Conservation (phyloP, 1,284 basidiomycete species). For the Cronartium quercuum region DNA sequence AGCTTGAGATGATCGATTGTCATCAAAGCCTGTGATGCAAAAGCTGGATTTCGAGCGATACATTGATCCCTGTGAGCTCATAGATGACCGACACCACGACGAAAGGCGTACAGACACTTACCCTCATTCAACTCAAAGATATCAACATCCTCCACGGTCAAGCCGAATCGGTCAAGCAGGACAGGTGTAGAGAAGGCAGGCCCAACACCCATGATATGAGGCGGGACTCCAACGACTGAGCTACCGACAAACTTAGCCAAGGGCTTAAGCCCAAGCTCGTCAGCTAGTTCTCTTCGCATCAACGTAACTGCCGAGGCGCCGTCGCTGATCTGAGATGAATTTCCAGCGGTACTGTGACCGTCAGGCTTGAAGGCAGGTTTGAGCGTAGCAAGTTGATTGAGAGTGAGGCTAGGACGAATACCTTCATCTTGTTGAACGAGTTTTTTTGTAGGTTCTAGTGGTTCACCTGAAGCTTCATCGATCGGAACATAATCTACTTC, state of each 20-base stretch:
- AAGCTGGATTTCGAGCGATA: constrained; percentile 40
- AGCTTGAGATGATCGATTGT: constrained; percentile 44
- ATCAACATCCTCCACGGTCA: constrained; percentile 45
- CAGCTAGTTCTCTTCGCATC: constrained; percentile 45
- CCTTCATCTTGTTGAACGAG: constrained; percentile 45
- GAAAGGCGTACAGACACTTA: neutral
- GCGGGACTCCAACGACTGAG: constrained; percentile 46
- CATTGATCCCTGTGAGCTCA: neutral
- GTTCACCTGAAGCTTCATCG: constrained; percentile 45
- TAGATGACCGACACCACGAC: neutral
- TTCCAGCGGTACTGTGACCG: constrained; percentile 46
- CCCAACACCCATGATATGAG: constrained; percentile 48
- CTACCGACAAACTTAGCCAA: constrained; percentile 47
- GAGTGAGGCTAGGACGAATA: constrained; percentile 39
- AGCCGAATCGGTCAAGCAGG: constrained; percentile 44
- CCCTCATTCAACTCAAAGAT: constrained; percentile 49
- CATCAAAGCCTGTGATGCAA: constrained; percentile 48
- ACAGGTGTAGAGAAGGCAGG: constrained; percentile 46
- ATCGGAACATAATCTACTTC: constrained; percentile 37
- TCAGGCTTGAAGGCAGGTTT: constrained; percentile 46
- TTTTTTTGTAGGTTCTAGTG: constrained; percentile 41
- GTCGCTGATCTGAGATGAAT: constrained; percentile 47
- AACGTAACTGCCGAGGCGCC: constrained; percentile 47
- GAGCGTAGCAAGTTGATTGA: constrained; percentile 43
- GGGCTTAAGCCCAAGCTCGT: constrained; percentile 46